These are phyloP conservation scores for Euphorbia lathyris DNA, from an alignment of 345 rosid species.

Conservation along the genomic window DNA sequence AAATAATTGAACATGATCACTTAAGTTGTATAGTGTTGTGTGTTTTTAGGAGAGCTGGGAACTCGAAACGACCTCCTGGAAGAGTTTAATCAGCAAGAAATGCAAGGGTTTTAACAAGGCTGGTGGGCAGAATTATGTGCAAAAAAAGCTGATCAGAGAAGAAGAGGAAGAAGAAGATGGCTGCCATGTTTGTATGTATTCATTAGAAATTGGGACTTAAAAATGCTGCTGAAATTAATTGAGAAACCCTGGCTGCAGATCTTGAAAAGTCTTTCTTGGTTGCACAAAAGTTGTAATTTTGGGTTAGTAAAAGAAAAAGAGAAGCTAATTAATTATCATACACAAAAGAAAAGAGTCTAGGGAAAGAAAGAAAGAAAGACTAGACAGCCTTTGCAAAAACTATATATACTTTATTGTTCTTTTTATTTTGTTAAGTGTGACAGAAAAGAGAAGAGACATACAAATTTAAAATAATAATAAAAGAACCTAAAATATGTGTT, in stretches of 20 bases:
- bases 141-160: background rate
- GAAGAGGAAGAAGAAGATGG: slow-evolving; percentile 14
- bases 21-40: background rate
- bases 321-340: slow-evolving; percentile 31
- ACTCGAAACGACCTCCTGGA: slow-evolving; percentile 54
- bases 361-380: no score
- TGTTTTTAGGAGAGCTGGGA: slow-evolving; percentile 46
- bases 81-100: slow-evolving; percentile 23
- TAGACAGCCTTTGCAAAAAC: slow-evolving; percentile 15
- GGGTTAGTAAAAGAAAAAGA: slow-evolving; percentile 4
- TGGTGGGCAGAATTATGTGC: background rate
- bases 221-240: slow-evolving; percentile 18
- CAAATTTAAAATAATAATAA: background rate
- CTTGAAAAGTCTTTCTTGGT: background rate
- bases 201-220: slow-evolving; percentile 18
- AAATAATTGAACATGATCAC: no score
- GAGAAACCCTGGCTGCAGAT: slow-evolving; percentile 5
- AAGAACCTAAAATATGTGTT: background rate
- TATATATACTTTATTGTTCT: slow-evolving; percentile 6
- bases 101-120: background rate
- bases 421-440: slow-evolving; percentile 1
- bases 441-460: background rate
- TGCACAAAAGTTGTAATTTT: background rate
- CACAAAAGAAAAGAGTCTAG: slow-evolving; percentile 29
- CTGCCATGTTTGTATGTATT: slow-evolving; percentile 28